A percentile compares a stretch with the other conserved stretches of the same genome.
Evolutionary conservation across 192 early-diverging fungal species (phyloP).

Genomic region (Podila verticillata): DNA sequence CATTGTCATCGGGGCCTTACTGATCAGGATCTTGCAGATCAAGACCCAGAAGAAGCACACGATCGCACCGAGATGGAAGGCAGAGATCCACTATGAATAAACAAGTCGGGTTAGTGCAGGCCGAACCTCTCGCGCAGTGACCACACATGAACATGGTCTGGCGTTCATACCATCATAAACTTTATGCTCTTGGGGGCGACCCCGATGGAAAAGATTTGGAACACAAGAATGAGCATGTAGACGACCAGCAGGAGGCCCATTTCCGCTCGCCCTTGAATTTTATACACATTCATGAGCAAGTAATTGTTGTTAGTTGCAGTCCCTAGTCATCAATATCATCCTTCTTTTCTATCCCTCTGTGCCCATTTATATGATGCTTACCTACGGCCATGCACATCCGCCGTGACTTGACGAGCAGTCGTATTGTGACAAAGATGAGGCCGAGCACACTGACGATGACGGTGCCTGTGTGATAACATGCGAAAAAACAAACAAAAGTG

Average conservation of each 20-base stretch:
- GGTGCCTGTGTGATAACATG: conserved; percentile 16
- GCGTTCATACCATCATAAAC: conserved; percentile 1
- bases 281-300: background rate
- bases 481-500: no score
- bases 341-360: background rate
- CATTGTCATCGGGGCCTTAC: background rate
- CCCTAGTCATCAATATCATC: background rate
- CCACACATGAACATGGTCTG: no score
- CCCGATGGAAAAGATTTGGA: conserved; percentile 28
- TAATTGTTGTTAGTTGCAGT: no score
- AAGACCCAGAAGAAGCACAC: conserved; percentile 35
- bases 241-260: conserved; percentile 14
- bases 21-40: conserved; percentile 12
- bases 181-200: conserved; percentile 1
- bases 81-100: conserved; percentile 9
- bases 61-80: conserved; percentile 21
- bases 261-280: conserved; percentile 13
- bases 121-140: no score
- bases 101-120: no score
- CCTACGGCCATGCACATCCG: conserved; percentile 21
- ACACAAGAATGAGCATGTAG: conserved; percentile 4
- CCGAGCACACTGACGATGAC: conserved; percentile 14
- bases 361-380: background rate
- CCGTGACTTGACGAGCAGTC: conserved; percentile 5
- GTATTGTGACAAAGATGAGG: background rate